Evolutionary conservation across 2,329 filamentous ascomycete genomes (phyloP), one percentile per base, ranked within the genome.

Genomic region (Trichoderma guizhouense): DNA sequence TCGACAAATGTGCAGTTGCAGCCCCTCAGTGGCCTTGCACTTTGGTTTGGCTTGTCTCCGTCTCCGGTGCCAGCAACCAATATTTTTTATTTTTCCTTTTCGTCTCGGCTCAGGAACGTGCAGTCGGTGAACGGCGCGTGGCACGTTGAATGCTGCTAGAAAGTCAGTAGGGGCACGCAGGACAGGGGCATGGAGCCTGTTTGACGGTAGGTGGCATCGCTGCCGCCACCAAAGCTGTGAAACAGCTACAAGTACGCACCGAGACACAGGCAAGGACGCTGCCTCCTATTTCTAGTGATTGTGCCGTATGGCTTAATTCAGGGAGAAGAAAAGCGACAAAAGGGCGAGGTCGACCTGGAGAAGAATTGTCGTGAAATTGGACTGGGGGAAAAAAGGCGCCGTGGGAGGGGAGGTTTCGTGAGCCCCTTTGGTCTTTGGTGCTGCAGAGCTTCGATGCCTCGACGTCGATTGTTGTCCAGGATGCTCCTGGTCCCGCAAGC

Each of bases 151-250:
- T 68, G 63, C 72, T 73, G 72, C 68, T 64, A 57, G 15, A 64
- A 68, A 39, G 72, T 73, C 57, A 73, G 72, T 67, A 71, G 58
- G 72, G 69, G 72, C 51, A 63, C 71, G 72, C 72, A 68, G 72
- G 72, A 64, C 72, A 73, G 69, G 71, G 72, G 47, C 43, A 57
- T 36, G 53, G 39, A 73, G 55, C 62, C 55, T 68, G 69, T 62
- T 63, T 71, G 72, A 63, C 51, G 72, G 72, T 51, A 57, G 47
- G 72, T 69, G 63, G 69, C 72, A 73, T 71, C 53, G 60, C 60
- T 71, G 72, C 69, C 68, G 64, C 64, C 43, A 64, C 72, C 69
- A 64, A 71, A 67, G 62, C 58, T n/a, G 51, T 72, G 60, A 71
- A 72, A 71, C 62, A 73, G 28, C 43, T 39, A 73, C 61, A 71